Percentiles rank a stretch among this genome's conserved stretches.
phyloP scores from a whole-genome alignment of 768 basidiomycete genomes.

The Suillus spraguei region DNA sequence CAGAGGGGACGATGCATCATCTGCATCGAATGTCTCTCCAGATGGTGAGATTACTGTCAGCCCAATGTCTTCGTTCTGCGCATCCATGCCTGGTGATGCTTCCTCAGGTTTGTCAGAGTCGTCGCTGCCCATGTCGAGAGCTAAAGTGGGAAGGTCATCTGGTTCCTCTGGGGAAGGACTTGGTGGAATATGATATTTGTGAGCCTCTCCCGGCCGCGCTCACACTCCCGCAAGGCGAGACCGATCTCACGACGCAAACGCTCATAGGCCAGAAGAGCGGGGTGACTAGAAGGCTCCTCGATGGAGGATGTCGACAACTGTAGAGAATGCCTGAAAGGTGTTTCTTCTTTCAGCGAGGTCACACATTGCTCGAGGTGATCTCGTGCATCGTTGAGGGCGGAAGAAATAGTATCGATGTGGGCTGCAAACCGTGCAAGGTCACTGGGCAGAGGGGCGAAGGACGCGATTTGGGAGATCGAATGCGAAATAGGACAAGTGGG shows the following conservation, averaged over 20 bases:
- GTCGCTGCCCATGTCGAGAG: slow-evolving; percentile 52
- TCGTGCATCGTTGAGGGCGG: slow-evolving; percentile 71
- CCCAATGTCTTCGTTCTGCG: slow-evolving; percentile 17
- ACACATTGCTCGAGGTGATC: slow-evolving; percentile 69
- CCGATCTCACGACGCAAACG: slow-evolving; percentile 76
- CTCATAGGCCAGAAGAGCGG: slow-evolving; percentile 73
- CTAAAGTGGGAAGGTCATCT: slow-evolving; percentile 52
- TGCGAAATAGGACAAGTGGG: slow-evolving; percentile 20
- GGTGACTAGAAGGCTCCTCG: slow-evolving; percentile 36
- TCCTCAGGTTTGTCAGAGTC: slow-evolving; percentile 54
- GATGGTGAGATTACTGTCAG: slow-evolving; percentile 22
- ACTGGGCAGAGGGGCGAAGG: slow-evolving; percentile 77
- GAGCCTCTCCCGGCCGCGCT: slow-evolving; percentile 71
- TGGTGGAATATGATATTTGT: slow-evolving; percentile 53
- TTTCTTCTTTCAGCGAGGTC: slow-evolving; percentile 49
- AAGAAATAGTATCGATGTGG: slow-evolving; percentile 71
- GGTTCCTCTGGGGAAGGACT: slow-evolving; percentile 35
- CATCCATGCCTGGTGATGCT: slow-evolving; percentile 37
- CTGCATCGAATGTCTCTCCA: slow-evolving; percentile 34
- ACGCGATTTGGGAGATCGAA: slow-evolving; percentile 26
- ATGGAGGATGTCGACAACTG: slow-evolving; percentile 24
- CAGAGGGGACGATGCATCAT: slow-evolving; percentile 62
- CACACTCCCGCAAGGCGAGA: slow-evolving; percentile 77
- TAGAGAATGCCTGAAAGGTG: slow-evolving; percentile 24
- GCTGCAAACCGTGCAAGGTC: slow-evolving; percentile 69